Conservation (phyloP, 169 alveolate species). For the Plasmodium coatneyi region DNA sequence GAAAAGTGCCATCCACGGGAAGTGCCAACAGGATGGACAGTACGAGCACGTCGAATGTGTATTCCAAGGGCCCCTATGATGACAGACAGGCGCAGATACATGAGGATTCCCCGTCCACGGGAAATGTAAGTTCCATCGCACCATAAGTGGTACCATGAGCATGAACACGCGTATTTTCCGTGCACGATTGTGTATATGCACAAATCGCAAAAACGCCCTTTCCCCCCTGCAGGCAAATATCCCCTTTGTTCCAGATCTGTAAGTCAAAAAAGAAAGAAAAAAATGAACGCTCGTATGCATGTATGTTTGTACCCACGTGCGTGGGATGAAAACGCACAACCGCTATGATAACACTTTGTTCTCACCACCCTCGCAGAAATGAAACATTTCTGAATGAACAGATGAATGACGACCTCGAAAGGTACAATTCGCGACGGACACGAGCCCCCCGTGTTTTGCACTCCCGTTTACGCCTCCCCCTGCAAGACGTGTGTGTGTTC, state of each 20-base stretch:
- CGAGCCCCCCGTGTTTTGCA: neutral
- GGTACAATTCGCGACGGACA: slow-evolving; percentile 11
- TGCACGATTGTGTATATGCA: neutral
- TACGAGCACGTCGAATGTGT: neutral
- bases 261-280: slow-evolving; percentile 18
- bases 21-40: neutral
- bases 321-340: neutral
- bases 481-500: neutral
- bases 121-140: slow-evolving; percentile 10
- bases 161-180: neutral
- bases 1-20: neutral
- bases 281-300: neutral
- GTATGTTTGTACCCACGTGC: neutral
- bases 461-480: neutral
- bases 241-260: slow-evolving; percentile 23
- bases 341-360: neutral
- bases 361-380: slow-evolving; percentile 9
- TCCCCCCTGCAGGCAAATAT: neutral
- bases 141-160: neutral
- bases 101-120: neutral
- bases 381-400: slow-evolving; percentile 31
- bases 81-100: neutral
- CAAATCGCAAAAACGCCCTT: neutral
- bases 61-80: neutral
- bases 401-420: slow-evolving; percentile 31